phyloP scores from a whole-genome alignment of 345 rosid genomes.

The Acer negundo region DNA sequence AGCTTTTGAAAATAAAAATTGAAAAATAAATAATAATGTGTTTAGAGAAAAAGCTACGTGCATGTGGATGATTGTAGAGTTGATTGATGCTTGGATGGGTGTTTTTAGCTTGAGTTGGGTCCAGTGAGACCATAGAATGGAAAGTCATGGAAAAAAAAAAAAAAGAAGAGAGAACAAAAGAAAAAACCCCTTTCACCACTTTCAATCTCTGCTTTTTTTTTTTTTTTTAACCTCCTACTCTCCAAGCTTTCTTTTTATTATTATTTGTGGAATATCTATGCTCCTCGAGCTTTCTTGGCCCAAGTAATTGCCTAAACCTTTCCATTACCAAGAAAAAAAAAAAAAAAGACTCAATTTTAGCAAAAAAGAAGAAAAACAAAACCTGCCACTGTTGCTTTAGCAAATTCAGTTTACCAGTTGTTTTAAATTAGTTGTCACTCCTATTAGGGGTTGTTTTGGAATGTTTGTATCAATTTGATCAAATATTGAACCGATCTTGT shows the following conservation, averaged over 20 bases:
- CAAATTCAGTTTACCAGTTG: neutral
- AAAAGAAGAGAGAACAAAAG: no score
- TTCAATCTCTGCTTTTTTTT: conserved; percentile 24
- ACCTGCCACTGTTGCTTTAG: neutral
- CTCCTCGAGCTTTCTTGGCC: conserved; percentile 6
- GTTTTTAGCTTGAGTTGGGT: conserved; percentile 1
- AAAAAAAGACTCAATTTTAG: neutral
- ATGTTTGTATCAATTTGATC: neutral
- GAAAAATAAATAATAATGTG: neutral
- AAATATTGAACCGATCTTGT: neutral
- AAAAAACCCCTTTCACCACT: conserved; percentile 34
- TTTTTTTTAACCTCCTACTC: neutral
- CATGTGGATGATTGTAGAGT: neutral
- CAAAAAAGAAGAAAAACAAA: neutral
- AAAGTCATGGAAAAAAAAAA: conserved; percentile 18
- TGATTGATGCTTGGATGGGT: conserved; percentile 9
- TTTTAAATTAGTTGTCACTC: neutral
- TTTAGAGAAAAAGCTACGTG: neutral
- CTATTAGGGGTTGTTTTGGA: neutral
- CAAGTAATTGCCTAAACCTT: neutral
- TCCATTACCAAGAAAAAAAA: neutral
- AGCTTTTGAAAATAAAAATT: neutral
- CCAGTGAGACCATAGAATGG: conserved; percentile 21
- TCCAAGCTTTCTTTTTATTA: neutral
- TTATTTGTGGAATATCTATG: conserved; percentile 27